Base-by-base conservation (phyloP, 2,329 filamentous ascomycete species). In the Metarhizium rileyi region DNA sequence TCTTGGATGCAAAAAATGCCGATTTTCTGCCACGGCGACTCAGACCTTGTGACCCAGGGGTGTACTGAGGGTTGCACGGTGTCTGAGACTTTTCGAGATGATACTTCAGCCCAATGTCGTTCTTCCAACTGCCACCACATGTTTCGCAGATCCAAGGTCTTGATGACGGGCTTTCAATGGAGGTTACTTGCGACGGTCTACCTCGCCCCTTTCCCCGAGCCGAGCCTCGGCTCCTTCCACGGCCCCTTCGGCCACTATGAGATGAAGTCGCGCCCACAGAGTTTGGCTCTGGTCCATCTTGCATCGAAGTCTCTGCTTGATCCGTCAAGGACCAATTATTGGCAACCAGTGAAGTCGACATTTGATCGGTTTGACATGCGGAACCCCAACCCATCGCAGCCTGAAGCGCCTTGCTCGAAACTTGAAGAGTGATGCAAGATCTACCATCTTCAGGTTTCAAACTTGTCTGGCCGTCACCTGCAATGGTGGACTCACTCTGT, bases 81-180 rank as follows among this genome's bases (percentile, higher is more conserved):
- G 74, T 74, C 51, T 67, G 67, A 1, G 78, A 76, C 56, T 80
- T 81, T 30, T 72, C 73, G 14, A 75, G 62, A 53, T 82, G 78
- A 57, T 82, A 82, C 46, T 79, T 77, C 16, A 81, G 64, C 0
- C 78, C 78, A 43, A 77, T 66, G 30, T 75, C 68, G 47, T 81
- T 81, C 60, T 80, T 80, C 77, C 77, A 82, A 10, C 62, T 64
- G 3, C 70, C 71, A 9, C 71, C 71, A 51, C 78, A 82, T 41
- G 71, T 75, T 9, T 76, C 70, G 53, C 78, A 82, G 20, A 62
- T 66, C 56, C 66, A 79, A 2, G 64, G 55, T 26, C 65, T 64
- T 16, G 54, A 50, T 30, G 43, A 50, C n/a, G 57, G 45, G 5
- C 42, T 28, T 14, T 33, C 55, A 49, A 9, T 53, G 35, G 50